These are phyloP conservation scores for Gamarada debralockiae DNA, from an alignment of 495 filamentous ascomycete species.

Conservation along the genomic window DNA sequence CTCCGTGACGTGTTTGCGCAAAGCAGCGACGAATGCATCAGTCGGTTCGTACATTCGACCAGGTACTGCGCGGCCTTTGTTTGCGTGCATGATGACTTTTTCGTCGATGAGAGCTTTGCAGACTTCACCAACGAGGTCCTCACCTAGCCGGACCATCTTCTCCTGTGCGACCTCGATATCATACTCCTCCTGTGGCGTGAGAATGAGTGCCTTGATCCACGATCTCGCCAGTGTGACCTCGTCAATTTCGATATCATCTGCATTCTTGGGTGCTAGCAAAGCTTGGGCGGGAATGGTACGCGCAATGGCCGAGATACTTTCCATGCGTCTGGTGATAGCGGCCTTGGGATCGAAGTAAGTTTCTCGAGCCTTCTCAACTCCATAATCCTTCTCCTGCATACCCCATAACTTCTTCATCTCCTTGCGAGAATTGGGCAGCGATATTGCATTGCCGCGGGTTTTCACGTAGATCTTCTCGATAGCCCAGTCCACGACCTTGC, in stretches of 20 bases:
- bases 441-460: slow-evolving; percentile 28
- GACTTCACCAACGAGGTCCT: slow-evolving; percentile 49
- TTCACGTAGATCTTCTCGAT: slow-evolving; percentile 27
- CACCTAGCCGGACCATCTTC: slow-evolving; percentile 39
- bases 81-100: slow-evolving; percentile 55
- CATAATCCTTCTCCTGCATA: slow-evolving; percentile 28
- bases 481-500: slow-evolving; percentile 67
- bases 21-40: slow-evolving; percentile 45
- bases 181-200: slow-evolving; percentile 49
- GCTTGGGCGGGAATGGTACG: slow-evolving; percentile 2
- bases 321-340: slow-evolving; percentile 41
- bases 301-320: slow-evolving; percentile 21
- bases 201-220: slow-evolving; percentile 56
- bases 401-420: slow-evolving; percentile 31
- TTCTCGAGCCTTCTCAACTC: slow-evolving; percentile 36
- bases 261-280: background rate
- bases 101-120: slow-evolving; percentile 53
- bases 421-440: slow-evolving; percentile 26
- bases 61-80: slow-evolving; percentile 47
- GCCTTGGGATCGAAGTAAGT: slow-evolving; percentile 36
- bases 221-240: slow-evolving; percentile 46
- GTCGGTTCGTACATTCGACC: slow-evolving; percentile 57
- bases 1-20: slow-evolving; percentile 43
- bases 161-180: slow-evolving; percentile 34
- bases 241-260: background rate